Evolutionary conservation across 805 yeast genomes (phyloP).

Genomic region (Tetrapisispora pingtungensis): DNA sequence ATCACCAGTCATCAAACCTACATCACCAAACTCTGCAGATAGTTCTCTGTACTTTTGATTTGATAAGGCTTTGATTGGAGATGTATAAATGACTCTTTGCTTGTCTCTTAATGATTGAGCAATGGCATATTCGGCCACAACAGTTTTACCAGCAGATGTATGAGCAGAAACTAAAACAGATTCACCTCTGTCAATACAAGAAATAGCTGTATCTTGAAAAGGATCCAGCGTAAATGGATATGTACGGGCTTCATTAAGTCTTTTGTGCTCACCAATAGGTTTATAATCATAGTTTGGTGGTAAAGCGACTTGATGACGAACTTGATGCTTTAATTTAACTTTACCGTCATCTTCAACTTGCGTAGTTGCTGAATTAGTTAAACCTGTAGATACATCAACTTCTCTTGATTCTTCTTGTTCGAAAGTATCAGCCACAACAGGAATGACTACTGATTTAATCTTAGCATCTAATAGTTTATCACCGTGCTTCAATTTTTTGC

Average conservation of each 20-base stretch:
- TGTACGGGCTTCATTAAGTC: conserved; percentile 68
- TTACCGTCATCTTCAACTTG: conserved; percentile 37
- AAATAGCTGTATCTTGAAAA: conserved; percentile 92
- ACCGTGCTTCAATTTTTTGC: conserved; percentile 21
- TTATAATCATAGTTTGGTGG: conserved; percentile 84
- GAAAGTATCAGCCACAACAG: conserved; percentile 76
- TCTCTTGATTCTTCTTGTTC: conserved; percentile 87
- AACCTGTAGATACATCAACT: conserved; percentile 72
- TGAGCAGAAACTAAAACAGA: conserved; percentile 96
- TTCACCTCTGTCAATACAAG: conserved; percentile 90
- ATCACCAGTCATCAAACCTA: conserved; percentile 98
- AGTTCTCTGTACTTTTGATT: conserved; percentile 91
- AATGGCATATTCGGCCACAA: conserved; percentile 93
- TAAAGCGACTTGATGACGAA: conserved; percentile 93
- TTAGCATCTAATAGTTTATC: conserved; percentile 29
- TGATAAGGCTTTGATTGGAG: conserved; percentile 90
- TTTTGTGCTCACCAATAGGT: conserved; percentile 82
- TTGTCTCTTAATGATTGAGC: conserved; percentile 88
- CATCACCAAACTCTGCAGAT: conserved; percentile 88
- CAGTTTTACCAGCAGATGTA: conserved; percentile 95
- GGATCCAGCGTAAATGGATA: conserved; percentile 94
- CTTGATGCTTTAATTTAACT: conserved; percentile 79
- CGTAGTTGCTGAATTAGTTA: conserved; percentile 36
- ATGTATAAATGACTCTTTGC: conserved; percentile 89
- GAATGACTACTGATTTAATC: conserved; percentile 41